Conservation (phyloP, 78 protist species). For the Dictyostelium brefeldianum region DNA sequence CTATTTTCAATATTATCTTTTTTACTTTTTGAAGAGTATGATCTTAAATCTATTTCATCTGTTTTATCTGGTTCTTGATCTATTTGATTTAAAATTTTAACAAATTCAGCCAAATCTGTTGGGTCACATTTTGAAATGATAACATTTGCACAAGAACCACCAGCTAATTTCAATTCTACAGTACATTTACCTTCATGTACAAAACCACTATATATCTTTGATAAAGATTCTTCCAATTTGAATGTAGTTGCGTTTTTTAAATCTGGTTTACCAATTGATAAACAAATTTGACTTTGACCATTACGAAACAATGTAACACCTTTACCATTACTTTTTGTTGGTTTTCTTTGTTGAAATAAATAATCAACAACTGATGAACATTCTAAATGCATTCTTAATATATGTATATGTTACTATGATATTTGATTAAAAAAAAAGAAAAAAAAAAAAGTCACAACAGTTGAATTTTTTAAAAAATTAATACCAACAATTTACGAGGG, state of each 20-base stretch:
- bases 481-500: too few species aligned
- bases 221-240: neutral
- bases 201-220: neutral
- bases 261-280: neutral
- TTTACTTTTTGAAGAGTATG: neutral
- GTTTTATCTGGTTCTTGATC: neutral
- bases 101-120: neutral
- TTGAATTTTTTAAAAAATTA: too few species aligned
- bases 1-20: neutral
- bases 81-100: neutral
- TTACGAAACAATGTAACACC: conserved; percentile 12
- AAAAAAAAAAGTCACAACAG: too few species aligned
- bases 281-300: neutral
- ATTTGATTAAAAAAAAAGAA: too few species aligned
- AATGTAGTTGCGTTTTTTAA: neutral
- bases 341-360: conserved; percentile 38
- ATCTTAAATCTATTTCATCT: neutral
- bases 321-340: conserved; percentile 1
- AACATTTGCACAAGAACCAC: conserved; percentile 48
- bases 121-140: conserved; percentile 44
- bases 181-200: conserved; percentile 44
- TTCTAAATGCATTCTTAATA: conserved; percentile 44
- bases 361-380: conserved; percentile 45
- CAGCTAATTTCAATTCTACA: conserved; percentile 39
- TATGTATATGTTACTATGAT: too few species aligned